phyloP scores from a whole-genome alignment of 441 rosid genomes.

The Erodium chrysanthum region DNA sequence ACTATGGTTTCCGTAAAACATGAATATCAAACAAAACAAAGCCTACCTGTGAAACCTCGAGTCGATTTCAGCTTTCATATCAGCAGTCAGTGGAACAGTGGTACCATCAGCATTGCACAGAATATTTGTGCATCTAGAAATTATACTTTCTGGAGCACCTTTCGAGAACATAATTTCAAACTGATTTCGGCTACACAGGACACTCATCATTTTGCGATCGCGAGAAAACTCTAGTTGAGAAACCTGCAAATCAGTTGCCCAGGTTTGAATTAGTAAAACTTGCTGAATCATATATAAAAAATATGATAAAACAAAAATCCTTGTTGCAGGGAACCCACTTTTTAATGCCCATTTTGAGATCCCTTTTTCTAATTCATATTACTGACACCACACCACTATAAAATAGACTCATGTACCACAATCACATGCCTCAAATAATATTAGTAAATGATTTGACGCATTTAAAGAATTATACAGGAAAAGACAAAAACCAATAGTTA shows the following conservation, averaged over 20 bases:
- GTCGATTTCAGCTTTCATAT: slow-evolving; percentile 62
- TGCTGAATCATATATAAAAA: slow-evolving; percentile 9
- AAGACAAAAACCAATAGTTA: not conserved
- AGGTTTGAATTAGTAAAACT: slow-evolving; percentile 10
- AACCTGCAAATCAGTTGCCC: slow-evolving; percentile 38
- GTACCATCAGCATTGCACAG: slow-evolving; percentile 82
- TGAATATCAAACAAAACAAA: slow-evolving; percentile 14
- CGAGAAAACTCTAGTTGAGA: slow-evolving; percentile 89
- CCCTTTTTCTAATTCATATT: not conserved
- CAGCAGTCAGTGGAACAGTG: slow-evolving; percentile 61
- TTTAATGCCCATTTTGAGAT: slow-evolving; percentile 5
- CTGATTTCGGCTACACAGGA: slow-evolving; percentile 73
- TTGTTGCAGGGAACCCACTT: not conserved
- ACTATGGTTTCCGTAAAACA: not conserved
- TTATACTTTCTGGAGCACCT: slow-evolving; percentile 96
- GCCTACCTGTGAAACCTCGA: slow-evolving; percentile 75
- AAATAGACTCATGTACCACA: not conserved
- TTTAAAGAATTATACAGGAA: not conserved
- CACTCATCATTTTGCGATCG: slow-evolving; percentile 98
- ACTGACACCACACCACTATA: not conserved
- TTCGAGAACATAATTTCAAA: slow-evolving; percentile 69
- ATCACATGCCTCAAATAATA: not conserved
- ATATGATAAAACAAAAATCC: not conserved
- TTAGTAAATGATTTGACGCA: not conserved
- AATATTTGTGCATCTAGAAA: slow-evolving; percentile 74